Base-by-base conservation (phyloP, 2,329 filamentous ascomycete species). In the Myriosclerotinia duriaeana region DNA sequence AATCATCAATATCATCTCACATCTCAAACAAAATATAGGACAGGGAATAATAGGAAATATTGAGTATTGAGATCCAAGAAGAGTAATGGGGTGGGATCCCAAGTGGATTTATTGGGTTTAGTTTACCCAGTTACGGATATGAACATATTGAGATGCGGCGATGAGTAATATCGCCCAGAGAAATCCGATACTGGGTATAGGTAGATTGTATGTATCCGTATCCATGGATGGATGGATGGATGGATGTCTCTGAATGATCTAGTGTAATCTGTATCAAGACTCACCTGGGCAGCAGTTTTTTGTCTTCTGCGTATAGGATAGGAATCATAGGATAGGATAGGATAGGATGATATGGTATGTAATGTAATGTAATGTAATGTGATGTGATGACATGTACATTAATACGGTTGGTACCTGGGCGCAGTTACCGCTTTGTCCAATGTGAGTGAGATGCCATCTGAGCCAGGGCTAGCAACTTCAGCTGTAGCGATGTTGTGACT, bases 401-500 rank as follows among this genome's bases (percentile, higher is more conserved):
- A 30, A 48, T 48, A 60, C 14, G 44, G 26, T 59, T 48, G 42
- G 56, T 48, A 48, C 56, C 44, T 48, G 26, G 53, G 53, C 63
- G 63, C 63, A 65, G 63, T 52, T 53, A 65, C 53, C 63, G 63
- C 63, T 59, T 59, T 65, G 63, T 64, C 62, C 42, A 44, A 65
- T 59, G 63, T 36, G 17, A 63, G 48, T 63, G 36, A 65, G 54
- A 65, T 65, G 22, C 36, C 36, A 53, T 42, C 53, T 42, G 3
- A n/a, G n/a, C n/a, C n/a, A n/a, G n/a, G n/a, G n/a, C n/a, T n/a
- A n/a, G n/a, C n/a, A 42, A n/a, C 64, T 60, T 65, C 64, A 65
- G 64, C 64, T 65, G 53, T 56, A 54, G n/a, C 40, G 61, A 64
- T 55, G 26, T 36, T 44, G 8, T 55, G 30, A 17, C 17, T 12